Conservation (phyloP, 1,139 yeast genomes). For the Candida sanyaensis region DNA sequence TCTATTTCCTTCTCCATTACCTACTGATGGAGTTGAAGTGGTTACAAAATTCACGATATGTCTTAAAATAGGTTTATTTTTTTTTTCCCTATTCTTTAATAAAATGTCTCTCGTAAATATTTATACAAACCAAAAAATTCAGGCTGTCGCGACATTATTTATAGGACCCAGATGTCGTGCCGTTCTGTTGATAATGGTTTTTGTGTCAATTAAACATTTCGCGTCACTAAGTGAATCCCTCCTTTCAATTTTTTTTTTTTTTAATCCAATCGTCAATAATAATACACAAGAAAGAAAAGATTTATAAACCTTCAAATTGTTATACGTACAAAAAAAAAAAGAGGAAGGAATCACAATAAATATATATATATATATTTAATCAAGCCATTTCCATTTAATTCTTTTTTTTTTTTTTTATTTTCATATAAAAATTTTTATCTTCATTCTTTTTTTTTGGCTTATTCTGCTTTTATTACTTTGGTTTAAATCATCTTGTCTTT, state of each 20-base stretch:
- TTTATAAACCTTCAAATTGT: background rate
- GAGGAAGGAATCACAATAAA: background rate
- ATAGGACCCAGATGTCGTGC: background rate
- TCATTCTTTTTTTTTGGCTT: too few species aligned
- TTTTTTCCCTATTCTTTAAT: background rate
- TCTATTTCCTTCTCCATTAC: background rate
- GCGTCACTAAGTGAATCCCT: constrained; percentile 3
- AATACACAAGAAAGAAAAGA: background rate
- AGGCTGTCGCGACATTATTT: too few species aligned
- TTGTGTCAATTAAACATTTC: background rate
- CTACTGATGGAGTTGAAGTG: too few species aligned
- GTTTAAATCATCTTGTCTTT: background rate
- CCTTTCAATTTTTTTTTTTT: background rate
- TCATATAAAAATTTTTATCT: too few species aligned
- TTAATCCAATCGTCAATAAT: background rate
- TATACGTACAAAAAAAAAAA: background rate
- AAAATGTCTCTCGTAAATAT: constrained; percentile 1
- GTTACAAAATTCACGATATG: constrained; percentile 1
- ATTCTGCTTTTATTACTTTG: background rate
- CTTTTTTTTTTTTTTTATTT: too few species aligned
- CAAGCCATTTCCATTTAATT: background rate
- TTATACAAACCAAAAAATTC: too few species aligned
- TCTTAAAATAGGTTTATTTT: background rate
- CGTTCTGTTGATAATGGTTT: background rate
- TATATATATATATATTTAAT: background rate